phyloP scores from a whole-genome alignment of 768 basidiomycete species.

The Cyathus striatus region DNA sequence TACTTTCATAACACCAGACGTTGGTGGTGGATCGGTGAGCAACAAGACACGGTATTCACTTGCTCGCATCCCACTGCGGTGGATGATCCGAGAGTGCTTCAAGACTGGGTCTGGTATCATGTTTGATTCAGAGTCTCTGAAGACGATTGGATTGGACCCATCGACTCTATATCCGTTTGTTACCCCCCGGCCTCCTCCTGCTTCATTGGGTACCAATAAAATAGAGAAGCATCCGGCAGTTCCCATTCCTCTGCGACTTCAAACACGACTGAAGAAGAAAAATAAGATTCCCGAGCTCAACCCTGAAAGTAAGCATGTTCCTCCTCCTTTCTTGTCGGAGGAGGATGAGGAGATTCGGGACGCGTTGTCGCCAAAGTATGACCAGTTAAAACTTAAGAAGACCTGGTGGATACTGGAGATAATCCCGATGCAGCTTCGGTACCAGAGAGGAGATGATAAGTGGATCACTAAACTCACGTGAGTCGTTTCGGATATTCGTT shows the following conservation, averaged over 20 bases:
- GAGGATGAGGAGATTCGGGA: constrained; percentile 55
- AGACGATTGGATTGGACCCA: constrained; percentile 35
- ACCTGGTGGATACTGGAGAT: constrained; percentile 62
- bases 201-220: constrained; percentile 4
- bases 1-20: constrained; percentile 25
- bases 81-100: constrained; percentile 74
- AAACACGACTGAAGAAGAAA: not conserved
- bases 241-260: not conserved
- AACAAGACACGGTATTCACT: constrained; percentile 37
- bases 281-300: not conserved
- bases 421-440: constrained; percentile 29
- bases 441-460: constrained; percentile 24
- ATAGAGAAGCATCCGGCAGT: not conserved
- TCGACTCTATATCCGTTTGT: constrained; percentile 29
- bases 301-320: too few species aligned
- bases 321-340: constrained; percentile 21
- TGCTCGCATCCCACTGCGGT: constrained; percentile 48
- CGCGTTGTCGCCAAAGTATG: constrained; percentile 41
- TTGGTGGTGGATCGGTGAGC: constrained; percentile 47
- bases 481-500: not conserved
- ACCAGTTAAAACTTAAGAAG: constrained; percentile 35
- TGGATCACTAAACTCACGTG: constrained; percentile 13
- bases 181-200: constrained; percentile 23
- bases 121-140: constrained; percentile 42
- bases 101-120: constrained; percentile 50